Base-by-base conservation (phyloP, 495 filamentous ascomycete species). In the Neurospora sp. region DNA sequence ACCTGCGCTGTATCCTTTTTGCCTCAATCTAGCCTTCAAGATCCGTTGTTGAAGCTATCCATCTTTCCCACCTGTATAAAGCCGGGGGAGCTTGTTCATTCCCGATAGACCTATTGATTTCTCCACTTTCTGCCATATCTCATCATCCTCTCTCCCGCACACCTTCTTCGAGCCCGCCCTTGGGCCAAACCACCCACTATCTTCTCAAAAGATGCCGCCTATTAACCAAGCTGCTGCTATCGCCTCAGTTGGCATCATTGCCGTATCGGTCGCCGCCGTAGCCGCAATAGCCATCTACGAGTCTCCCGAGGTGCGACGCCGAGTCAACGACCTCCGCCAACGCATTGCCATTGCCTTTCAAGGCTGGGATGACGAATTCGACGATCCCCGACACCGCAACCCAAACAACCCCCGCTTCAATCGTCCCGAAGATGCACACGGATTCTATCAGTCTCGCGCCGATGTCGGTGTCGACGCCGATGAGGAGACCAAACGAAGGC, bases 261-360 rank as follows among this genome's bases (percentile, higher is more conserved):
- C 89, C 74, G 86, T 93, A 16, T 88, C 91, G 48, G 88, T 94
- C 31, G 87, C 93, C 41, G 89, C 93, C 38, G 93, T 92, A 72
- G 92, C 93, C 53, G 92, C 93, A 8, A 89, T 96, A 71, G 93
- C 93, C 44, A 86, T 95, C 71, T 97, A 97, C 81, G 92, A 96
- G 79, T 92, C 89, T 27, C 93, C 92, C 14, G 90, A 95, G 80
- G 85, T 96, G 65, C 89, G 91, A 76, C 88, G 90, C 82, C 91
- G 91, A 84, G 86, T 94, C 69, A 87, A 91, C 72, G 89, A 89
- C 74, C 89, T 92, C 69, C 91, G 93, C 68, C 89, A 93, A 40
- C 92, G 92, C 76, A 89, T 96, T 72, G 92, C 92, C 42, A 80
- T 93, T 72, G 92, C 92, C 18, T 82, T 97, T 37, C 91, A 94